phyloP scores from a whole-genome alignment of 441 rosid species.

The Capsella rubella region DNA sequence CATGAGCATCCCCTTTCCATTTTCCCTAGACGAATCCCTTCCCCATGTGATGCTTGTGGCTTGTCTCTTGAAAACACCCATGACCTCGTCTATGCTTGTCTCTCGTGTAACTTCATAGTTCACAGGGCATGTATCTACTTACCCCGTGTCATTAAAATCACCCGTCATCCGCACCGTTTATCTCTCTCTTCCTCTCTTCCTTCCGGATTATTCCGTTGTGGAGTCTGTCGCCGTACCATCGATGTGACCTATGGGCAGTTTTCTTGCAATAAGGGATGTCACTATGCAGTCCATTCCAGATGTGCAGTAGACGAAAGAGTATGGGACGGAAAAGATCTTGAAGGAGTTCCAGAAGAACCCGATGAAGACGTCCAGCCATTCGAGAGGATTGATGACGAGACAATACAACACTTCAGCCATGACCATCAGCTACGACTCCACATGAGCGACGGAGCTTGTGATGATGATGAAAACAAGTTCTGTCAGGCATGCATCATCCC shows the following conservation, averaged over 20 bases:
- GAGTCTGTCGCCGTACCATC: background rate
- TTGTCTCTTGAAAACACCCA: background rate
- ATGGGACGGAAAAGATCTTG: background rate
- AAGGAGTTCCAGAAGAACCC: background rate
- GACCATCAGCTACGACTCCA: background rate
- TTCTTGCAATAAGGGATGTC: background rate
- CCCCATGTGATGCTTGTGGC: constrained; percentile 16
- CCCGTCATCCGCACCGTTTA: background rate
- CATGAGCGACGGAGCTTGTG: background rate
- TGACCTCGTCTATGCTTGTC: background rate
- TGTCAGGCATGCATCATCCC: background rate
- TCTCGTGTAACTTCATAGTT: constrained; percentile 1
- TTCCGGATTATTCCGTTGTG: background rate
- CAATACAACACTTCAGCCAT: background rate
- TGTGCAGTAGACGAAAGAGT: background rate
- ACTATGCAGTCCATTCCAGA: background rate
- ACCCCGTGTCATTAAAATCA: constrained; percentile 1
- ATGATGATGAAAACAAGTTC: background rate
- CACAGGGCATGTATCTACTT: background rate
- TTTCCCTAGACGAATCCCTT: constrained; percentile 1
- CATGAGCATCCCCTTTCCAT: background rate
- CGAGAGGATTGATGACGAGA: background rate
- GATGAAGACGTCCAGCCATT: background rate
- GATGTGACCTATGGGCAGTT: background rate
- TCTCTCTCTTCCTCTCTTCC: background rate